Base-by-base conservation (phyloP, 768 basidiomycete species). In the Melanogaster broomeanus region DNA sequence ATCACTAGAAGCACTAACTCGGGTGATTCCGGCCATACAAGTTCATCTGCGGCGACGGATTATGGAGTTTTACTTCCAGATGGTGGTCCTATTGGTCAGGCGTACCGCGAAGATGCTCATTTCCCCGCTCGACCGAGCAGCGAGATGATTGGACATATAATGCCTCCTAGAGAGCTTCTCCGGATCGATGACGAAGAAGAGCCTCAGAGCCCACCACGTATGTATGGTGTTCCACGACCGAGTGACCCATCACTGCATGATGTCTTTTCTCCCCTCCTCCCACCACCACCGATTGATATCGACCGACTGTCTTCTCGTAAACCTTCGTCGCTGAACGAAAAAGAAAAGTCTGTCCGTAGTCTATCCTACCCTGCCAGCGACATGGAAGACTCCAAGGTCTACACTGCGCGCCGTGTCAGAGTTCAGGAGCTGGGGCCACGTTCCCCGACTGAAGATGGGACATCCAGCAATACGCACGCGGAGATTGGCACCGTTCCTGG, bases 1-100 rank as follows among this genome's bases (percentile, higher is more conserved):
- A 40, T 71, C 9, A 65, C 73, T n/a, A 73, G 76, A n/a, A 75
- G 76, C 38, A 66, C 67, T 19, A 64, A 71, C 28, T 73, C 74
- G 0, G 68, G 68, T 30, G 64, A 62, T 45, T 73, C 72, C 8
- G 76, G 74, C 46, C 61, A 72, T 33, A 69, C 73, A 11, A 72
- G 70, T 1, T 75, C 74, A 4, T 78, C 79, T 28, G 62, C 46
- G 38, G 58, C 52, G 9, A 76, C 77, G 41, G 72, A 71, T 45
- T 69, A 69, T 30, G 69, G 68, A 1, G 60, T 63, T 25, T 38
- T 70, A n/a, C 50, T 71, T 11, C 68, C 67, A 11, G 67, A 53
- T 24, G 61, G 64, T 37, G 69, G 67, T 7, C 63, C 60, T n/a
- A 67, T 69, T 24, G 69, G 68, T 24, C 68, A 64, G 44, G 68